Evolutionary conservation across 2,329 filamentous ascomycete genomes (phyloP).

Genomic region (Colletotrichum tanaceti): DNA sequence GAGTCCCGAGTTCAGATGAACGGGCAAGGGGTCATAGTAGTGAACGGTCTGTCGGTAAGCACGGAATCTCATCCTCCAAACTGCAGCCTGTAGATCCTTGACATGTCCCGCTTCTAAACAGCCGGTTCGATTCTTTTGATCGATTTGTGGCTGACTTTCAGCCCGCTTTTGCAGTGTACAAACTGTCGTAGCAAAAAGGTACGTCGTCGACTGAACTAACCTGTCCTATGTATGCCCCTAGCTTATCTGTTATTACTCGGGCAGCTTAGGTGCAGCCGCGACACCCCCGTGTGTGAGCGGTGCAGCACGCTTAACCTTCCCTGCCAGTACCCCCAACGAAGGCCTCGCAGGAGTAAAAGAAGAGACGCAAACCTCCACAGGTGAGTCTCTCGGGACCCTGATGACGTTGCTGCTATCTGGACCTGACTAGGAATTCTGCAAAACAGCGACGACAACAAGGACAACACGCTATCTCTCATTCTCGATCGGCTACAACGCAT

Average conservation of each 20-base stretch:
- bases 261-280: conserved; percentile 48
- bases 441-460: conserved; percentile 25
- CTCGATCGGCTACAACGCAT: conserved; percentile 48
- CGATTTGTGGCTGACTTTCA: neutral
- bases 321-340: conserved; percentile 46
- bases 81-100: neutral
- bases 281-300: conserved; percentile 46
- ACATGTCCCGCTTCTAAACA: neutral
- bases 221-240: neutral
- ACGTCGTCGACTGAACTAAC: neutral
- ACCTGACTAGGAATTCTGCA: neutral
- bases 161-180: conserved; percentile 16
- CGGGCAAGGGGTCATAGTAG: conserved; percentile 19
- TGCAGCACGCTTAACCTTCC: conserved; percentile 45
- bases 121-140: neutral
- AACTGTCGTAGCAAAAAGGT: conserved; percentile 36
- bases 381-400: conserved; percentile 28
- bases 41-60: conserved; percentile 36
- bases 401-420: neutral
- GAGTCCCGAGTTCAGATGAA: conserved; percentile 10
- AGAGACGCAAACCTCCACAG: conserved; percentile 39
- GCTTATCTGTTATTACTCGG: neutral
- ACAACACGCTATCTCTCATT: conserved; percentile 44
- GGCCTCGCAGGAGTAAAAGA: conserved; percentile 42
- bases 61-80: neutral